Base-by-base conservation (phyloP, 108 stramenopile genomes). In the Aurantiochytrium sp. region DNA sequence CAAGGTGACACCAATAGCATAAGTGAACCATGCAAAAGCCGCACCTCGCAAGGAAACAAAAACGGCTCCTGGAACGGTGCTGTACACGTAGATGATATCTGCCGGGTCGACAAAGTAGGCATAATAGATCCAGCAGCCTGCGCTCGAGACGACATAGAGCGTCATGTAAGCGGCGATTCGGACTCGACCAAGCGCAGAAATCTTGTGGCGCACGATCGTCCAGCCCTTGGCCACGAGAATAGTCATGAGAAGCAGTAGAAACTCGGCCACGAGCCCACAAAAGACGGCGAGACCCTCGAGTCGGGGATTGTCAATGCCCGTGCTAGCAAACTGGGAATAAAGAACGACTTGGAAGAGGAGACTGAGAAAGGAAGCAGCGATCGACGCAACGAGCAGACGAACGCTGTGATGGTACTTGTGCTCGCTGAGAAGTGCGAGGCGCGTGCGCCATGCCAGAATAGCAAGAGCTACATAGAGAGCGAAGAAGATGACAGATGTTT, bases 201-300 rank as follows among this genome's bases (percentile, higher is more conserved):
- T 72, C 90, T 91, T 91, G 21, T 87, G 90, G 87, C 90, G 88
- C 14, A 91, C 90, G 45, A 91, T 76, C 4, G 90, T 91, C 90
- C 90, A 91, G 5, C 90, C 90, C 90, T 91, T 91, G 88, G 90
- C 90, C 45, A 91, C 69, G 3, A 91, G 29, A 4, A 91, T 35
- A 10, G 72, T 18, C 44, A 89, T 23, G 45, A 89, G 55, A 16
- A 91, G 21, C 28, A 91, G 59, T 3, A 72, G 43, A 12, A 53
- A 16, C 55, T 72, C 88, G 8, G 88, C 69, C 35, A 44, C 21
- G 45, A 64, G 88, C 0, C 49, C 8, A n/a, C 60, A 35, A 35
- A 64, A 25, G 29, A 44, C 21, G 43, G 44, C 88, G 12, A 23
- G 29, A 8, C 4, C 21, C 5, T 19, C 18, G 44, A 21, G 5